Evolutionary conservation across 306 rosid species (phyloP).

Genomic region (Cicer bijugum): DNA sequence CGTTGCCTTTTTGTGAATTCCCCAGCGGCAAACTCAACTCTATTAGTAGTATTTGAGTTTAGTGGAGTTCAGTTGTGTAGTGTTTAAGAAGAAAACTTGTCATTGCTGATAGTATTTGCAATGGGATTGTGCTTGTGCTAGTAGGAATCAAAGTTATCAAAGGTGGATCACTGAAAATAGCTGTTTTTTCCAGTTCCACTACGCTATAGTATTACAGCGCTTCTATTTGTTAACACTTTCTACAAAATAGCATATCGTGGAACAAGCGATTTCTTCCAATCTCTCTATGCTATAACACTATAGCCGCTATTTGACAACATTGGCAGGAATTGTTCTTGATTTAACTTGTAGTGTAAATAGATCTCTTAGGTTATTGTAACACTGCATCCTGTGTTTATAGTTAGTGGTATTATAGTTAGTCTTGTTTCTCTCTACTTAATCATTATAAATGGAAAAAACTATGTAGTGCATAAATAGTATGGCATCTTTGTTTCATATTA

Average conservation of each 20-base stretch:
- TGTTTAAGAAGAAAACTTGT: constrained; percentile 25
- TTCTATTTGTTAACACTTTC: no score
- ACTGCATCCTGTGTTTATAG: neutral
- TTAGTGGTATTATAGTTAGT: neutral
- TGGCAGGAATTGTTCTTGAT: neutral
- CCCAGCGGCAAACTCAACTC: no score
- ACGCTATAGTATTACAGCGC: no score
- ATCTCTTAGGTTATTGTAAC: constrained; percentile 4
- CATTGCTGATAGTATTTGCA: constrained; percentile 15
- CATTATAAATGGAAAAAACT: constrained; percentile 20
- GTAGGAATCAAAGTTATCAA: neutral
- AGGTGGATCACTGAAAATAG: no score
- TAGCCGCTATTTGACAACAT: no score
- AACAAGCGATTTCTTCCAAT: no score
- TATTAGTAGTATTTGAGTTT: constrained; percentile 12
- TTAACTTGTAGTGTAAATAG: constrained; percentile 5
- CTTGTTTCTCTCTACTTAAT: neutral
- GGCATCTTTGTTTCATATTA: constrained; percentile 36
- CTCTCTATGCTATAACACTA: no score
- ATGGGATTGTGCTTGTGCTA: neutral
- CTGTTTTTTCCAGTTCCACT: no score
- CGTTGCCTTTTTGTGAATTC: no score
- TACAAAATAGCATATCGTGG: no score
- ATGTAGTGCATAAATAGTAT: constrained; percentile 5
- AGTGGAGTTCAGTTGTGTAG: constrained; percentile 7